These are phyloP conservation scores for Pseudogymnoascus sp. DNA, from an alignment of 2,329 filamentous ascomycete genomes.

Conservation along the genomic window DNA sequence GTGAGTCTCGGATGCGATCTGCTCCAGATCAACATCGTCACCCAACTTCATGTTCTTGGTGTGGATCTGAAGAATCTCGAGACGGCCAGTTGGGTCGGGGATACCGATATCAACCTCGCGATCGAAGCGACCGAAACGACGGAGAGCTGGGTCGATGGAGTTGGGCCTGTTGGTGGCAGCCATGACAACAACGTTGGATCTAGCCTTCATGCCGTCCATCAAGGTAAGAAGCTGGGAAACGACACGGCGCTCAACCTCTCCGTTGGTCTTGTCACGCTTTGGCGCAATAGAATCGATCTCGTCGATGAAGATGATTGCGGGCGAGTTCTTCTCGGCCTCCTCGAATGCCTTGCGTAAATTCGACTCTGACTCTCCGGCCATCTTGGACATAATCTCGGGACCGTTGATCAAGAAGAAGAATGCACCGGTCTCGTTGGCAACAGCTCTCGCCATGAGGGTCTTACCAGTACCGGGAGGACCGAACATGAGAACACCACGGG, in stretches of 20 bases:
- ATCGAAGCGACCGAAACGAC: slow-evolving; percentile 97
- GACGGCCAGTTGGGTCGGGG: slow-evolving; percentile 92
- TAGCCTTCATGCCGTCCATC: slow-evolving; percentile 99
- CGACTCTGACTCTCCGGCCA: slow-evolving; percentile 98
- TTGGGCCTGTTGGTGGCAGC: slow-evolving; percentile 97
- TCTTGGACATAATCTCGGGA: slow-evolving; percentile 99
- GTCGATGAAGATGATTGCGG: slow-evolving; percentile 98
- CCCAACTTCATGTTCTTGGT: slow-evolving; percentile 99
- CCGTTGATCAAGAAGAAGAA: slow-evolving; percentile 99
- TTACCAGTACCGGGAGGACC: slow-evolving; percentile 98
- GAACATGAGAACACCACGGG: slow-evolving; percentile 92
- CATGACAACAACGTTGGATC: slow-evolving; percentile 98
- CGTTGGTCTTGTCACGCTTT: slow-evolving; percentile 99
- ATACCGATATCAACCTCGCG: slow-evolving; percentile 98
- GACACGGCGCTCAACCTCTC: slow-evolving; percentile 96
- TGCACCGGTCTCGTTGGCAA: slow-evolving; percentile 96
- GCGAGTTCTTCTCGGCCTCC: slow-evolving; percentile 98
- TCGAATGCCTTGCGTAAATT: slow-evolving; percentile 99
- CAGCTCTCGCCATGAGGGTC: slow-evolving; percentile 96
- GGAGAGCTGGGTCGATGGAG: slow-evolving; percentile 94
- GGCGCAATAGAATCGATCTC: slow-evolving; percentile 99
- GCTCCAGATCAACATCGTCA: slow-evolving; percentile 93
- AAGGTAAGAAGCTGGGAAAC: slow-evolving; percentile 94
- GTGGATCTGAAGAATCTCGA: slow-evolving; percentile 98
- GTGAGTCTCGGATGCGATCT: slow-evolving; percentile 95